A percentile compares a stretch with the other conserved stretches of the same genome.
Evolutionary conservation across 768 basidiomycete species (phyloP).

Genomic region (Suillus brevipes): DNA sequence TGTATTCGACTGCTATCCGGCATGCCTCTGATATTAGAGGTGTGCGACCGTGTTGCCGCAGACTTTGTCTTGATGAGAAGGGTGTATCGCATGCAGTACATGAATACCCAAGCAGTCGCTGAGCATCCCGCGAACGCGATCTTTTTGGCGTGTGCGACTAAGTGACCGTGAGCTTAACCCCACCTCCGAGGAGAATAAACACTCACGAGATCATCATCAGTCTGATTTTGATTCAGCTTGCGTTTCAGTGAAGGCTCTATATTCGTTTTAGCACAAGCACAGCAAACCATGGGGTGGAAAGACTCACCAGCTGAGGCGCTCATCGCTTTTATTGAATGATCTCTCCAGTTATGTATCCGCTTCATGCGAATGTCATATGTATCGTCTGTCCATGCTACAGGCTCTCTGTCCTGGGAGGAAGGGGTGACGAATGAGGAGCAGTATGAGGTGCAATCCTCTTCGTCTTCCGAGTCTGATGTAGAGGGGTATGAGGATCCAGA

Average conservation of each 20-base stretch:
- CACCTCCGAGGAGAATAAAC: slow-evolving; percentile 1
- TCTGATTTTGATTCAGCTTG: slow-evolving; percentile 37
- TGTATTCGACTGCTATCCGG: slow-evolving; percentile 71
- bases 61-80: slow-evolving; percentile 58
- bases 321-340: slow-evolving; percentile 50
- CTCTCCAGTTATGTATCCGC: slow-evolving; percentile 73
- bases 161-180: slow-evolving; percentile 16
- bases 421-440: slow-evolving; percentile 64
- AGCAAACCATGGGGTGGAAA: slow-evolving; percentile 1
- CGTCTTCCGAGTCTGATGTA: slow-evolving; percentile 36
- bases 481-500: slow-evolving; percentile 37
- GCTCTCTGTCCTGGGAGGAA: slow-evolving; percentile 25
- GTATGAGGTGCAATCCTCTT: slow-evolving; percentile 64
- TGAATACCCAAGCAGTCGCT: slow-evolving; percentile 50
- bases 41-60: slow-evolving; percentile 61
- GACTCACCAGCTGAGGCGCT: slow-evolving; percentile 43
- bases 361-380: slow-evolving; percentile 57
- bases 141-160: slow-evolving; percentile 61
- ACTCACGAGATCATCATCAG: slow-evolving; percentile 45
- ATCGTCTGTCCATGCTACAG: slow-evolving; percentile 41
- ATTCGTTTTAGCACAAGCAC: slow-evolving; percentile 5
- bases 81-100: slow-evolving; percentile 76
- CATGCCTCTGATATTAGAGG: slow-evolving; percentile 65
- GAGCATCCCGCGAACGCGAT: slow-evolving; percentile 46
- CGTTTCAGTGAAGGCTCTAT: slow-evolving; percentile 44